Conservation (phyloP, 2,329 filamentous ascomycete genomes). For the Cercospora citrullina region DNA sequence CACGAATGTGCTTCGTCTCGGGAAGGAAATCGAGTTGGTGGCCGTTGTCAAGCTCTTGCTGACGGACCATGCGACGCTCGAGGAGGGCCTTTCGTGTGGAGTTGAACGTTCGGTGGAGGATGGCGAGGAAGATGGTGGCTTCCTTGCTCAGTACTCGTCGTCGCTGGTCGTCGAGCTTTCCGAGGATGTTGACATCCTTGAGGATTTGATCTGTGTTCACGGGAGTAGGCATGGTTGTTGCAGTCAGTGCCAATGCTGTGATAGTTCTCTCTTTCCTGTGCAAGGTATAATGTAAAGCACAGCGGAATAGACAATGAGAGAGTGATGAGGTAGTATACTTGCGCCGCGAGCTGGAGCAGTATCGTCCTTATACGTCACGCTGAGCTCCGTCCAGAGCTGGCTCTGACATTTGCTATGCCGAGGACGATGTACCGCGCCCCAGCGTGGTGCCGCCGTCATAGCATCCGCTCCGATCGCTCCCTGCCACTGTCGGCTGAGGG, state of each 20-base stretch:
- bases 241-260: conserved; percentile 4
- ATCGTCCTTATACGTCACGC: conserved; percentile 29
- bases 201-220: conserved; percentile 66
- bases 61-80: conserved; percentile 79
- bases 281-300: background rate
- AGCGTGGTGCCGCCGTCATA: conserved; percentile 21
- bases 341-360: conserved; percentile 16
- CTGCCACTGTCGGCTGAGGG: conserved; percentile 19
- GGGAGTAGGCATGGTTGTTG: conserved; percentile 29
- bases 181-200: conserved; percentile 84
- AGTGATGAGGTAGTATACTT: conserved; percentile 11
- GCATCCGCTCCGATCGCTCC: conserved; percentile 23
- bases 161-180: conserved; percentile 72
- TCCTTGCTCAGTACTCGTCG: conserved; percentile 90
- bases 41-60: conserved; percentile 91
- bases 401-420: conserved; percentile 18
- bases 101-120: conserved; percentile 95
- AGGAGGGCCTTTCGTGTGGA: conserved; percentile 82
- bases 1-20: conserved; percentile 92
- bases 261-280: background rate
- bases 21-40: conserved; percentile 89
- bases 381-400: conserved; percentile 20
- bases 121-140: conserved; percentile 85
- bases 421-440: conserved; percentile 18
- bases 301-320: conserved; percentile 13